phyloP scores from a whole-genome alignment of 2,329 filamentous ascomycete genomes.

The Colletotrichum sp. region DNA sequence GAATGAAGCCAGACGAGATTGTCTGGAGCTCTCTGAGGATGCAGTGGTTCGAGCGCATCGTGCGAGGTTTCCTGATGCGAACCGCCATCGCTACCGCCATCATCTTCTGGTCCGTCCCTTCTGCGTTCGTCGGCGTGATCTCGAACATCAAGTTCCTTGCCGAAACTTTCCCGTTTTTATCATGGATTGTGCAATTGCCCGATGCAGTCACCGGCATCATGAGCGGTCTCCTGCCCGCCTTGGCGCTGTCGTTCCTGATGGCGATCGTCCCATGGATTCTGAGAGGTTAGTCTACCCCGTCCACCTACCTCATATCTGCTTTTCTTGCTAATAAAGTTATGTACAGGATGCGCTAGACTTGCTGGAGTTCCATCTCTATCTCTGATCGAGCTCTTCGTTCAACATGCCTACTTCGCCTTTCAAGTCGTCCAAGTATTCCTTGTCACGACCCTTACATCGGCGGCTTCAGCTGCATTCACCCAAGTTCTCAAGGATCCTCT shows the following conservation, averaged over 20 bases:
- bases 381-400: constrained; percentile 76
- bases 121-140: constrained; percentile 82
- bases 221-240: constrained; percentile 80
- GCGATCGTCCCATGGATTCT: constrained; percentile 80
- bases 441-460: constrained; percentile 78
- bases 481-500: constrained; percentile 52
- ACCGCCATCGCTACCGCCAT: constrained; percentile 75
- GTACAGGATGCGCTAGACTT: constrained; percentile 69
- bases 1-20: constrained; percentile 79
- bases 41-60: constrained; percentile 75
- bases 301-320: neutral
- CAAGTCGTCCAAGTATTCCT: constrained; percentile 87
- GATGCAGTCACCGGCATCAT: constrained; percentile 74
- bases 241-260: constrained; percentile 83
- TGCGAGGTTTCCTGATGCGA: constrained; percentile 69
- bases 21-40: constrained; percentile 81
- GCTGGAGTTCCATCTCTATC: constrained; percentile 75
- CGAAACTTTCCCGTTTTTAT: constrained; percentile 69
- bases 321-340: constrained; percentile 1
- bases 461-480: constrained; percentile 67
- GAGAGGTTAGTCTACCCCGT: constrained; percentile 56
- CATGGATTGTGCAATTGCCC: constrained; percentile 78
- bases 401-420: constrained; percentile 82
- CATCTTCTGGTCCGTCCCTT: constrained; percentile 81
- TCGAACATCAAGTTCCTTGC: constrained; percentile 81